Evolutionary conservation across 2,329 filamentous ascomycete species (phyloP), one percentile per base, ranked within the genome.

Genomic region (Neofusicoccum cordaticola): DNA sequence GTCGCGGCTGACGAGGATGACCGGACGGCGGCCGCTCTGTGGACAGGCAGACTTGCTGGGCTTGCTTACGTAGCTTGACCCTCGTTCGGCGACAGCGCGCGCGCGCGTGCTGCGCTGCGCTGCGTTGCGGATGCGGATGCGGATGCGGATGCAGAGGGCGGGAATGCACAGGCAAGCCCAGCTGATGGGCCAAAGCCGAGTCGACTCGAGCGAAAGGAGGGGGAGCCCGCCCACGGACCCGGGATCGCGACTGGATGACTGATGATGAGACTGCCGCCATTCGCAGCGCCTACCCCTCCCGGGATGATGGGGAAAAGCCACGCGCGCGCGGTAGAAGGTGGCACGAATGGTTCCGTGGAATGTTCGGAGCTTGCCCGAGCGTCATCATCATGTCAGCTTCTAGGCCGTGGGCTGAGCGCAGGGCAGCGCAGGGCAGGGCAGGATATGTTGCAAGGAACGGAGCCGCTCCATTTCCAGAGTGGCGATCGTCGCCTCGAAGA

Each of bases 261-360:
- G 56, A 60, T 60, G 56, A 22, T 60, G 56, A 60, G 56, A 60
- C 56, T 41, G 56, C 56, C 27, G 4, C 22, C 22, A 22, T 22
- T 22, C 22, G 22, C 22, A 22, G 22, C 22, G 22, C 22, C 22
- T 3, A 22, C 27, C 27, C 27, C 27, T 31, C 27, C 27, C 27
- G 5, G 27, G 27, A 7, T 31, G 27, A 7, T 31, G 27, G 27
- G 27, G 27, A 31, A 31, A 31, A 31, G 27, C 27, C 27, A 31
- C 27, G 27, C 27, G 27, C 27, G 27, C 27, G 27, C 27, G 27
- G 27, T 31, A 31, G 27, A 31, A 39, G 13, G 37, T 39, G 13
- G 37, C 37, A 39, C 37, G 37, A 39, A 39, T 39, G 13, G 37
- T 12, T 39, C 27, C 27, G 27, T 31, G 5, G 27, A 31, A 31